Evolutionary conservation across 352 stramenopile species (phyloP).

Genomic region (Phytophthora tubulina): DNA sequence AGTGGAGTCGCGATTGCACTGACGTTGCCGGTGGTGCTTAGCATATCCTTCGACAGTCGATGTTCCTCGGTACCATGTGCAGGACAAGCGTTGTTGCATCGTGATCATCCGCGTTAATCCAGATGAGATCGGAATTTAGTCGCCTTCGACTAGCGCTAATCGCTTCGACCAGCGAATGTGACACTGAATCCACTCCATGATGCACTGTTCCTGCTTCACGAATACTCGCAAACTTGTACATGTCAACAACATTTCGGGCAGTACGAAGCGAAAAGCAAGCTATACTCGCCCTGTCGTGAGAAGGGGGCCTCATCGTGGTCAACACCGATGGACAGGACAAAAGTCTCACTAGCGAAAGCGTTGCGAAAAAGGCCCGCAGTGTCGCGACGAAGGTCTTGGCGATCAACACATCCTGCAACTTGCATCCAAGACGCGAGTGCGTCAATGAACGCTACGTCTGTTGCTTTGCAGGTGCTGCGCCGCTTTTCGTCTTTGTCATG

Average conservation of each 20-base stretch:
- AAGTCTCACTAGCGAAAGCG: constrained; percentile 24
- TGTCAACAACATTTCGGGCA: no score
- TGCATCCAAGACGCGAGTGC: not conserved
- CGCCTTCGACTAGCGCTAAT: constrained; percentile 21
- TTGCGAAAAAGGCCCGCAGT: constrained; percentile 16
- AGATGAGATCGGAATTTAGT: constrained; percentile 18
- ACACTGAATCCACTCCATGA: not conserved
- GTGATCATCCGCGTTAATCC: constrained; percentile 28
- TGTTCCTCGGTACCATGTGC: constrained; percentile 16
- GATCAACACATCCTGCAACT: not conserved
- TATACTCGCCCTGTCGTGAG: not conserved
- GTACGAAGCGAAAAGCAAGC: not conserved
- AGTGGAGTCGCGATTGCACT: constrained; percentile 7
- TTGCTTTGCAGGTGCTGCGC: no score
- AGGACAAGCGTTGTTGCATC: constrained; percentile 12
- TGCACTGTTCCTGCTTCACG: not conserved
- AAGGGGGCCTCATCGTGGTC: constrained; percentile 8
- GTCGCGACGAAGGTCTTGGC: not conserved
- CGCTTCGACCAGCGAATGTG: constrained; percentile 21
- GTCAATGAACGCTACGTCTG: no score
- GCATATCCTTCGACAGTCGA: constrained; percentile 33
- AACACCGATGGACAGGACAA: not conserved
- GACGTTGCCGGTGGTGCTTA: constrained; percentile 14
- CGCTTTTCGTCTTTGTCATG: not conserved
- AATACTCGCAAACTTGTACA: not conserved